Evolutionary conservation across 73 alveolate species (phyloP), one percentile per base, ranked within the genome.

Genomic region (Paramecium caudatum): DNA sequence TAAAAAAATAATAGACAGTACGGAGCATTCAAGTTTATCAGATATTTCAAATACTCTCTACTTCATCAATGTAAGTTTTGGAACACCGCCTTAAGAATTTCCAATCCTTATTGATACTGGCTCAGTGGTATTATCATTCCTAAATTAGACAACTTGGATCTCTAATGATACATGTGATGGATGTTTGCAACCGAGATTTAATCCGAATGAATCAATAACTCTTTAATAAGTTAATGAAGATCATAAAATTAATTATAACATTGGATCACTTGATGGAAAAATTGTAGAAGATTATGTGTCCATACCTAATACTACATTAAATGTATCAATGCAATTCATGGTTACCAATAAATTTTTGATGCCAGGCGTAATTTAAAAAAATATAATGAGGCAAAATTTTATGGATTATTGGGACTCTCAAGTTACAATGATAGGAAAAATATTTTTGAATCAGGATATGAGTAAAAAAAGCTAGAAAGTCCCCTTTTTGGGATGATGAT

Each of bases 151-250:
- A 0, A 55, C 80, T 55, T 55, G 80, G 80, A 55, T 55, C 23
- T 55, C 80, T 27, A 55, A 55, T 55, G 9, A 9, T 27, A 55
- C 80, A 21, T 55, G 80, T 55, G 80, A 55, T 12, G 80, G 80
- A 23, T 55, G 80, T 10, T 27, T 55, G 30, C 30, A 27, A 10
- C 80, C 80, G 30, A 55, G 80, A 6, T 55, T 55, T 55, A 43
- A 55, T 55, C 80, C 80, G 0, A 55, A 55, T 55, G 5, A 0
- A 55, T 55, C 80, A 10, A 23, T 5, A 9, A 55, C 80, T 19
- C 30, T 55, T 4, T 17, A 55, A 55, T 55, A 55, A 55, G 45
- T 23, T 9, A 23, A 55, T 27, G 80, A 55, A 55, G 80, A 55
- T 23, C 80, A 55, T 55, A 10, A 37, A 55, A 55, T 55, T 55